These are phyloP conservation scores for Cladosporium sp. DNA, from an alignment of 2,329 filamentous ascomycete genomes.

Conservation along the genomic window DNA sequence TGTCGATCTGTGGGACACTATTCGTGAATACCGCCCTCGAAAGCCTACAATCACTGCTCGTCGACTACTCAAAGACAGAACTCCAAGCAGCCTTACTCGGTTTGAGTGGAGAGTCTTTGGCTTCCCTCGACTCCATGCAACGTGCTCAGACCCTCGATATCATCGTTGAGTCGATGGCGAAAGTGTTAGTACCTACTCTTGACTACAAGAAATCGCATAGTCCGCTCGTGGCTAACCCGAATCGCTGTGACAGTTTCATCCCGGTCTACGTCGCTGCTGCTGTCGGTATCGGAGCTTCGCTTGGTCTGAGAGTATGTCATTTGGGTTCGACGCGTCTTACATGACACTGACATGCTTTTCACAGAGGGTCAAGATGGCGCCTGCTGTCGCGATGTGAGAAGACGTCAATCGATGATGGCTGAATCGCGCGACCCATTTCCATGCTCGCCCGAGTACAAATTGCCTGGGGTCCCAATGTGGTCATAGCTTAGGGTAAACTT, in stretches of 20 bases:
- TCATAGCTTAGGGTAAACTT: not conserved
- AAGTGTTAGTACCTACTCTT: not conserved
- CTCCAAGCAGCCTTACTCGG: not conserved
- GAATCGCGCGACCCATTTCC: not conserved
- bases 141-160: not conserved
- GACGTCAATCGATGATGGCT: not conserved
- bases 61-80: not conserved
- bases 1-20: conserved; percentile 7
- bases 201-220: not conserved
- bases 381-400: not conserved
- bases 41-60: not conserved
- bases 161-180: not conserved
- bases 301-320: conserved; percentile 3
- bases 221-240: not conserved
- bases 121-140: not conserved
- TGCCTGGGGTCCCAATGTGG: not conserved
- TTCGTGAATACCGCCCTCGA: conserved; percentile 9
- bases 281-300: conserved; percentile 1
- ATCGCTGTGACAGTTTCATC: not conserved
- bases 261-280: not conserved
- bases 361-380: not conserved
- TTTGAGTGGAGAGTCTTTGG: not conserved
- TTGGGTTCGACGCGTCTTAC: not conserved
- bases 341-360: not conserved
- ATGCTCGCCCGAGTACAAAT: not conserved